Conservation (phyloP, 1,284 basidiomycete genomes). For the Heterobasidion parviporum region DNA sequence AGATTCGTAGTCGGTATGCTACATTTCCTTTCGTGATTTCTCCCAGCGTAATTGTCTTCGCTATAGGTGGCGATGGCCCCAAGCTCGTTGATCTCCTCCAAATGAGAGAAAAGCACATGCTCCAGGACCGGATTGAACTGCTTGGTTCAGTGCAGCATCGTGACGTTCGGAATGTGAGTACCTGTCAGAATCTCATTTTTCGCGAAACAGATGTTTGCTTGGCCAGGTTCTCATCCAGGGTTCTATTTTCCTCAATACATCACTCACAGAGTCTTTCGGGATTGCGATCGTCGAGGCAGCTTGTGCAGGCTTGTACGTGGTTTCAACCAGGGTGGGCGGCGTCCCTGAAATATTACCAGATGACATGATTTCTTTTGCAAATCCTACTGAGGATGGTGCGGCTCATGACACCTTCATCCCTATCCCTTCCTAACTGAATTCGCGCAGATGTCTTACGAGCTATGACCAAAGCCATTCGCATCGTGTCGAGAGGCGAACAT, state of each 20-base stretch:
- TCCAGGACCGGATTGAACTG: constrained; percentile 88
- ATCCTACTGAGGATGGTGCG: constrained; percentile 74
- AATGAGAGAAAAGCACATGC: constrained; percentile 85
- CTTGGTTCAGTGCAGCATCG: constrained; percentile 77
- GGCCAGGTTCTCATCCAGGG: constrained; percentile 73
- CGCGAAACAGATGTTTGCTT: not conserved
- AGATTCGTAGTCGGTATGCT: constrained; percentile 79
- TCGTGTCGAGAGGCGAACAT: constrained; percentile 64
- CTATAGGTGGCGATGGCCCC: constrained; percentile 83
- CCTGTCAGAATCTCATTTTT: not conserved
- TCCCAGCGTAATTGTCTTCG: not conserved
- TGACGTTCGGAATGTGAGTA: constrained; percentile 73
- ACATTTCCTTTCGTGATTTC: not conserved
- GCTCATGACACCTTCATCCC: constrained; percentile 2
- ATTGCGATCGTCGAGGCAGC: constrained; percentile 96
- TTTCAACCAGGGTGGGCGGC: constrained; percentile 91
- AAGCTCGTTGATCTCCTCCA: constrained; percentile 94
- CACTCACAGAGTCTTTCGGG: constrained; percentile 94
- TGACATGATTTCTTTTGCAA: constrained; percentile 91
- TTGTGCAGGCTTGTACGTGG: constrained; percentile 89
- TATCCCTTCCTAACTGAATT: not conserved
- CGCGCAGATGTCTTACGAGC: constrained; percentile 76
- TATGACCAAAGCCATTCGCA: constrained; percentile 70
- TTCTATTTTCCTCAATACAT: constrained; percentile 92
- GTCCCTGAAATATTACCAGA: constrained; percentile 92